These are phyloP conservation scores for Suhomyces pyralidae DNA, from an alignment of 805 yeast species.

Conservation along the genomic window DNA sequence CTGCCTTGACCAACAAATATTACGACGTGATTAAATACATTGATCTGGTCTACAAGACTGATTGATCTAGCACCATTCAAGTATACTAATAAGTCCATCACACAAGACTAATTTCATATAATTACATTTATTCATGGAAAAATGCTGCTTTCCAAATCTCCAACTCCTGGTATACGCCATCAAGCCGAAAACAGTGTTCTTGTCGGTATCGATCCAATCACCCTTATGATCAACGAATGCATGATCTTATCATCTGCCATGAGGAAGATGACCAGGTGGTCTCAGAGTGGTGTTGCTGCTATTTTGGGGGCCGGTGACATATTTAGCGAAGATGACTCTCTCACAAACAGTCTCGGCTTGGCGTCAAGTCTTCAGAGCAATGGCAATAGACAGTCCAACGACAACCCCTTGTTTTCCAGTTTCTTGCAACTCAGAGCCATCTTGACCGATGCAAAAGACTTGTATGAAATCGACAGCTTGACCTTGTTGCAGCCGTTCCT, in stretches of 20 bases:
- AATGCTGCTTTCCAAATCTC: conserved; percentile 4
- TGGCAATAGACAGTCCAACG: conserved; percentile 21
- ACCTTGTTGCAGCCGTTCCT: conserved; percentile 85
- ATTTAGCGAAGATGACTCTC: conserved; percentile 40
- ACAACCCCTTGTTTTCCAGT: conserved; percentile 68
- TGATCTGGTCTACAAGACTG: not conserved
- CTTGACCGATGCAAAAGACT: conserved; percentile 49
- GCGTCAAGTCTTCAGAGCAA: conserved; percentile 15
- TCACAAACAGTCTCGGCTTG: conserved; percentile 22
- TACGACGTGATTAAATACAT: not conserved
- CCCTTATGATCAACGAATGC: conserved; percentile 86
- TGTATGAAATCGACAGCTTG: conserved; percentile 62
- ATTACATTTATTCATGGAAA: not conserved
- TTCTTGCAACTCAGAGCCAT: conserved; percentile 77
- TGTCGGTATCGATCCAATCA: conserved; percentile 66
- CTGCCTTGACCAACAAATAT: not conserved
- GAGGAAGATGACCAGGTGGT: conserved; percentile 68
- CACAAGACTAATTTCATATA: too few species aligned
- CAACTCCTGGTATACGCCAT: not conserved
- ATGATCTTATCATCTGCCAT: conserved; percentile 81
- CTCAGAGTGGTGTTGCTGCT: conserved; percentile 80
- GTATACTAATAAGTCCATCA: not conserved
- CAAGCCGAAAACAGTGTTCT: not conserved
- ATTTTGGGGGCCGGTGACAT: conserved; percentile 65
- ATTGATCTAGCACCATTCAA: not conserved